A percentile compares a stretch with the other conserved stretches of the same genome.
Evolutionary conservation across 441 rosid species (phyloP).

Genomic region (Sinapis alba): DNA sequence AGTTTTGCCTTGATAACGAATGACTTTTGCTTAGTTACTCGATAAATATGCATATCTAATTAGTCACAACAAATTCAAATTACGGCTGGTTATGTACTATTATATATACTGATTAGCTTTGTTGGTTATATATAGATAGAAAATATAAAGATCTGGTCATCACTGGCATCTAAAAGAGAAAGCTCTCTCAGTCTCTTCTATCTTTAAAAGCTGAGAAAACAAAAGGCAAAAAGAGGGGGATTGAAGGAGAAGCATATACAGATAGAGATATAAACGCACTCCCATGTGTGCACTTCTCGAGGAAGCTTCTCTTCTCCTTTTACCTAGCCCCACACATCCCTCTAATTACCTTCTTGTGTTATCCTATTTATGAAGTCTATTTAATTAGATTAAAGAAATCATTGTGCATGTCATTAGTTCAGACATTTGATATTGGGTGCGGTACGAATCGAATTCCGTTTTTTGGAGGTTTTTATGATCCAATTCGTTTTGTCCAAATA

Average conservation of each 20-base stretch:
- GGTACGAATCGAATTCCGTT: no score
- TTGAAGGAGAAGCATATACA: conserved; percentile 47
- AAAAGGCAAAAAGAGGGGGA: conserved; percentile 32
- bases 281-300: conserved; percentile 63
- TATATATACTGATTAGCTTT: conserved; percentile 35
- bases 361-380: neutral
- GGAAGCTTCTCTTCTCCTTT: conserved; percentile 69
- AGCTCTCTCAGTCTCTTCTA: conserved; percentile 35
- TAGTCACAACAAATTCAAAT: conserved; percentile 10
- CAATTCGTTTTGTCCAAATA: no score
- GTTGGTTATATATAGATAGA: conserved; percentile 52
- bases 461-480: no score
- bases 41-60: neutral
- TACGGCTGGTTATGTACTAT: conserved; percentile 16
- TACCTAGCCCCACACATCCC: conserved; percentile 31
- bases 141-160: conserved; percentile 36
- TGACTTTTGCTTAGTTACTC: neutral
- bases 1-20: neutral
- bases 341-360: conserved; percentile 18
- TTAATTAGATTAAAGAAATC: neutral
- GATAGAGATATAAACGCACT: conserved; percentile 52
- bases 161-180: conserved; percentile 57
- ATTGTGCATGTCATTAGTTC: neutral
- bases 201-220: conserved; percentile 39
- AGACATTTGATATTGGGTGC: no score